Percentiles rank a stretch among this genome's conserved stretches.
These are phyloP conservation scores for Suillus ampliporus DNA, from an alignment of 768 basidiomycete species.

Conservation along the genomic window DNA sequence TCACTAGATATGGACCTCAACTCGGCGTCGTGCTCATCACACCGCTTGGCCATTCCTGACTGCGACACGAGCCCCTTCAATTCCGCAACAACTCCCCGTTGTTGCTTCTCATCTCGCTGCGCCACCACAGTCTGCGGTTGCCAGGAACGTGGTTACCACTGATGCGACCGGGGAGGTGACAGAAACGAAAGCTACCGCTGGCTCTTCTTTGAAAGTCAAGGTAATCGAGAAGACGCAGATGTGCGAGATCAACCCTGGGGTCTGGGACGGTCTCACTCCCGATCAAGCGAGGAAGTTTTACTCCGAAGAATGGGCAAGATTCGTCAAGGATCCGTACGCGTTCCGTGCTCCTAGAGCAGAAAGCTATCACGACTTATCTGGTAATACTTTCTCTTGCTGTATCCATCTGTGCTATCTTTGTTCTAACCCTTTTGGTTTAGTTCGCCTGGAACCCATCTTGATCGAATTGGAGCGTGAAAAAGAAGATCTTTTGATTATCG, in stretches of 20 bases:
- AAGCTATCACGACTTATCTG: constrained; percentile 94
- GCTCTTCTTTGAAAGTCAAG: constrained; percentile 59
- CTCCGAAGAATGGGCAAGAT: constrained; percentile 93
- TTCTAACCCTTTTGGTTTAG: constrained; percentile 43
- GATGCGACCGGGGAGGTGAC: constrained; percentile 9
- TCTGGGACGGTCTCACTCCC: constrained; percentile 95
- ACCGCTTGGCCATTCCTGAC: constrained; percentile 94
- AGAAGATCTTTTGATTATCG: constrained; percentile 95
- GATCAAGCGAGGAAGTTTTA: constrained; percentile 90
- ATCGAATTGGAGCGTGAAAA: constrained; percentile 94
- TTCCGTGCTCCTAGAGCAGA: constrained; percentile 93
- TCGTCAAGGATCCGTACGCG: constrained; percentile 90
- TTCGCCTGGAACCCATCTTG: constrained; percentile 90
- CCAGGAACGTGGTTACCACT: constrained; percentile 1
- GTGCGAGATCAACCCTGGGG: constrained; percentile 96
- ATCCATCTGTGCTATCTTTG: constrained; percentile 6
- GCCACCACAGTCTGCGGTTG: constrained; percentile 1
- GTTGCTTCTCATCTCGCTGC: not conserved
- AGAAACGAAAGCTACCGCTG: constrained; percentile 11
- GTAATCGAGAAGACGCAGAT: constrained; percentile 96
- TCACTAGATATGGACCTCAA: constrained; percentile 93
- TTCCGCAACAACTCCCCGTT: constrained; percentile 10
- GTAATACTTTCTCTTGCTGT: constrained; percentile 45
- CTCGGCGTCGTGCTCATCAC: constrained; percentile 90
- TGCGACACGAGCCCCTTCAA: constrained; percentile 28